Base-by-base conservation (phyloP, 176 grass and related monocot genomes). In the Oryza glaberrima region DNA sequence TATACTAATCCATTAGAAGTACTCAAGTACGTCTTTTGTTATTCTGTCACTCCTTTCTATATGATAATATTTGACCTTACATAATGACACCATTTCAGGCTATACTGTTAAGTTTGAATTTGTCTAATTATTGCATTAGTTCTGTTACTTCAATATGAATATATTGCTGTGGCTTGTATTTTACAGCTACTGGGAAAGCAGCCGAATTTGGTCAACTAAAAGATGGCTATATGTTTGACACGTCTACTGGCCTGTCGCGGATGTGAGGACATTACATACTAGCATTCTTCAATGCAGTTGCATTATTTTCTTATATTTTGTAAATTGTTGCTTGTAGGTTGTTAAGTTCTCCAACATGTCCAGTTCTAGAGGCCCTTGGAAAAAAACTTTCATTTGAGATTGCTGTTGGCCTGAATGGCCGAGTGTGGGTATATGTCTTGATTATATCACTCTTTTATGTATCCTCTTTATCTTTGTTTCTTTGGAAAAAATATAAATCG, bases 221-320 rank as follows among this genome's bases (percentile, higher is more conserved):
- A 91, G 90, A 73, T 58, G 94, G 96, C 77, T 99, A 94, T 89
- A 90, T 88, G 88, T 94, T 96, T 80, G 94, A 99, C 68, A 99
- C 84, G 63, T 94, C 96, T 77, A 99, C 96, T 91, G 94, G 94
- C 81, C 30, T 99, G 51, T 83, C 96, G 91, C 90, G 94, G 82
- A 99, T 92, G 94, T 99, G 67, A 96, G 93, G 35, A 84, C 25
- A 83, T 69, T 54, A 77, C 23, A 76, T 19, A 12, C 66, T 32
- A 15, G 74, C 13, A 6, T 60, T 6, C 49, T 76, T 67, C 76
- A 70, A 84, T 69, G 67, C 46, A 54, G 9, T 16, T 20, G n/a
- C 43, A 79, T 69, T 36, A 45, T 9, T 86, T 71, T n/a, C 16
- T 51, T 8, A 46, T 74, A 36, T 72, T 48, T 83, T 76, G 46